A percentile compares a stretch with the other conserved stretches of the same genome.
phyloP scores from a whole-genome alignment of 768 basidiomycete genomes.

The Psilocybe cyanescens region DNA sequence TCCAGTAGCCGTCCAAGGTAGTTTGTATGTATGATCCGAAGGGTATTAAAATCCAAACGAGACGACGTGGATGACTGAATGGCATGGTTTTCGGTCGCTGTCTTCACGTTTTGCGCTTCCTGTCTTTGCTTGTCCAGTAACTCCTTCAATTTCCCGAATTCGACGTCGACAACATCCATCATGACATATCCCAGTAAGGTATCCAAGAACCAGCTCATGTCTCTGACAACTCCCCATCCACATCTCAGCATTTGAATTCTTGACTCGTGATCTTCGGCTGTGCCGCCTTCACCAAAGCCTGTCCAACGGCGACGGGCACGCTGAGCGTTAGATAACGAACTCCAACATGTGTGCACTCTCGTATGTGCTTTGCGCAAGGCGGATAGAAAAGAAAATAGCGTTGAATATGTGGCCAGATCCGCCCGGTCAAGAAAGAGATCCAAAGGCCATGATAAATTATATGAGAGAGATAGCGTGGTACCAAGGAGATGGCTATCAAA shows the following conservation, averaged over 20 bases:
- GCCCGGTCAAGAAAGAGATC: conserved; percentile 84
- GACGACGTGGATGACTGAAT: conserved; percentile 29
- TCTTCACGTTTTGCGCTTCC: conserved; percentile 15
- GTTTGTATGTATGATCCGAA: conserved; percentile 79
- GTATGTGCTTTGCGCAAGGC: conserved; percentile 85
- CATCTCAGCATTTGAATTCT: conserved; percentile 71
- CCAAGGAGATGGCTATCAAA: conserved; percentile 83
- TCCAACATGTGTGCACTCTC: conserved; percentile 81
- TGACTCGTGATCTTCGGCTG: conserved; percentile 65
- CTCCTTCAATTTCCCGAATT: conserved; percentile 74
- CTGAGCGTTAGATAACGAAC: conserved; percentile 83
- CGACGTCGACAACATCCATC: conserved; percentile 88
- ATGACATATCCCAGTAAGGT: conserved; percentile 83
- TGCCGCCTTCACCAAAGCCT: conserved; percentile 85
- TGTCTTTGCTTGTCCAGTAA: conserved; percentile 45
- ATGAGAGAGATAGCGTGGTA: conserved; percentile 71
- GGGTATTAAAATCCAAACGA: conserved; percentile 82
- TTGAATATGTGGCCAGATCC: conserved; percentile 75
- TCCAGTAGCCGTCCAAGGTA: conserved; percentile 81
- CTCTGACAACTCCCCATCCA: conserved; percentile 85
- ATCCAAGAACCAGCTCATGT: conserved; percentile 93
- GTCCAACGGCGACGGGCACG: conserved; percentile 86
- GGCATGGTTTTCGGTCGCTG: neutral
- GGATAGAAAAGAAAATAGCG: conserved; percentile 82
- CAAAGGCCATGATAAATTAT: conserved; percentile 82